Conservation (phyloP, 306 rosid species). For the Bauhinia variegata region DNA sequence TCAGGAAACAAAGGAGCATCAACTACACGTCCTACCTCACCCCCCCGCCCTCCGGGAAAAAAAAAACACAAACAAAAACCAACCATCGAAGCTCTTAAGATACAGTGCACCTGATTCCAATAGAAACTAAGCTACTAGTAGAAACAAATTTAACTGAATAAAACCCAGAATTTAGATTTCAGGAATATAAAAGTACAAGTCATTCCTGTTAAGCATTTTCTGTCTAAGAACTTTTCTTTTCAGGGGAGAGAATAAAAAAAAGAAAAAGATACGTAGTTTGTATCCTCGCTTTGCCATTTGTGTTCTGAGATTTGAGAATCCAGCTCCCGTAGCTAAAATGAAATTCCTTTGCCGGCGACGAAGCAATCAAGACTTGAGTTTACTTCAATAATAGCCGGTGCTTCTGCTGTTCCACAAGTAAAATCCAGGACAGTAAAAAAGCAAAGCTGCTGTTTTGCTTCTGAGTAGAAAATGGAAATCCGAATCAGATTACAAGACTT, state of each 20-base stretch:
- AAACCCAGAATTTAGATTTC: constrained; percentile 17
- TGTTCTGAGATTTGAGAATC: constrained; percentile 34
- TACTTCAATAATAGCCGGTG: constrained; percentile 36
- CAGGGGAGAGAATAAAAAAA: too few species aligned
- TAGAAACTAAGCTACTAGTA: constrained; percentile 26
- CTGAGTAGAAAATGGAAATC: constrained; percentile 38
- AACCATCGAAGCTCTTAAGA: neutral
- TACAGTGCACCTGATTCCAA: constrained; percentile 26
- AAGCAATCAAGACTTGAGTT: constrained; percentile 31
- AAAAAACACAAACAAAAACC: neutral
- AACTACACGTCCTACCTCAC: constrained; percentile 1
- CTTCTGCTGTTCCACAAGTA: constrained; percentile 10
- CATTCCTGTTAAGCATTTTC: constrained; percentile 35
- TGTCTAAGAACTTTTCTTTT: too few species aligned
- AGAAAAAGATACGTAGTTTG: constrained; percentile 92
- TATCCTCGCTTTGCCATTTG: constrained; percentile 91
- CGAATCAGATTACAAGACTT: constrained; percentile 42
- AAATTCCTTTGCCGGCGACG: constrained; percentile 25
- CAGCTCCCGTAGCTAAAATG: constrained; percentile 39
- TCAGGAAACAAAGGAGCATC: constrained; percentile 34
- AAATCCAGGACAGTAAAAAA: constrained; percentile 23
- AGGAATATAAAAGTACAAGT: constrained; percentile 25
- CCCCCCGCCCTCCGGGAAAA: too few species aligned
- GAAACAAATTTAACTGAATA: neutral
- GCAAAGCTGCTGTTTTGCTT: neutral